A percentile compares a stretch with the other conserved stretches of the same genome.
Evolutionary conservation across 257 asterid species (phyloP).

Genomic region (Plantago major): DNA sequence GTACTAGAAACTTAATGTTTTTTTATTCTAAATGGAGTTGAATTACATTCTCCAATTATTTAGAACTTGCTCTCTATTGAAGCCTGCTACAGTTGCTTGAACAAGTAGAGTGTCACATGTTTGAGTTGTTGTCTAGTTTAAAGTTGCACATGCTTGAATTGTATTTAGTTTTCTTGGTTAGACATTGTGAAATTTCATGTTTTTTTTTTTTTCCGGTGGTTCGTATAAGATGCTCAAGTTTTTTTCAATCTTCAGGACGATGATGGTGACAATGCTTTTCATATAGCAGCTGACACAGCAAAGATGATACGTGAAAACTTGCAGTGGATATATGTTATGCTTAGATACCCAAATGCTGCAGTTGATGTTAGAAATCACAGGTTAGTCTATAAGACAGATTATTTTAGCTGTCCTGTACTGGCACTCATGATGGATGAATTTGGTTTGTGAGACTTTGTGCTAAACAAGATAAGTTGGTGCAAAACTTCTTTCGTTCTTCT

Average conservation of each 20-base stretch:
- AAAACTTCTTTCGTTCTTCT: slow-evolving; percentile 1
- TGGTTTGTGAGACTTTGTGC: neutral
- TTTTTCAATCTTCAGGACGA: slow-evolving; percentile 57
- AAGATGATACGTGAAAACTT: slow-evolving; percentile 97
- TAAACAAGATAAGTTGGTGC: too few species aligned
- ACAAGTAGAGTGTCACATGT: too few species aligned
- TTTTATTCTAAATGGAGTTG: slow-evolving; percentile 11
- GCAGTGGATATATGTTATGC: slow-evolving; percentile 85
- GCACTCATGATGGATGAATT: slow-evolving; percentile 12
- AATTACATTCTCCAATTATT: slow-evolving; percentile 15
- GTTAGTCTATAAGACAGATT: slow-evolving; percentile 40
- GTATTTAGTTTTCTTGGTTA: slow-evolving; percentile 4
- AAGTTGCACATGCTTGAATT: neutral
- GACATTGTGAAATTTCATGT: slow-evolving; percentile 1
- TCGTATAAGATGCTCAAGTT: too few species aligned
- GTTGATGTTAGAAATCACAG: slow-evolving; percentile 93
- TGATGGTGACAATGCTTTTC: slow-evolving; percentile 98
- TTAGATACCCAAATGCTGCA: slow-evolving; percentile 76
- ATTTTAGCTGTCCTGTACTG: slow-evolving; percentile 20
- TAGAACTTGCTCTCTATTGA: slow-evolving; percentile 8
- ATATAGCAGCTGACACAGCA: slow-evolving; percentile 94
- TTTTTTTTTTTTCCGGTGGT: neutral
- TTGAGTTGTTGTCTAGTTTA: too few species aligned
- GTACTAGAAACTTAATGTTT: slow-evolving; percentile 1
- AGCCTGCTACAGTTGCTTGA: slow-evolving; percentile 6